Evolutionary conservation across 352 stramenopile species (phyloP).

Genomic region (Phytophthora pistaciae): DNA sequence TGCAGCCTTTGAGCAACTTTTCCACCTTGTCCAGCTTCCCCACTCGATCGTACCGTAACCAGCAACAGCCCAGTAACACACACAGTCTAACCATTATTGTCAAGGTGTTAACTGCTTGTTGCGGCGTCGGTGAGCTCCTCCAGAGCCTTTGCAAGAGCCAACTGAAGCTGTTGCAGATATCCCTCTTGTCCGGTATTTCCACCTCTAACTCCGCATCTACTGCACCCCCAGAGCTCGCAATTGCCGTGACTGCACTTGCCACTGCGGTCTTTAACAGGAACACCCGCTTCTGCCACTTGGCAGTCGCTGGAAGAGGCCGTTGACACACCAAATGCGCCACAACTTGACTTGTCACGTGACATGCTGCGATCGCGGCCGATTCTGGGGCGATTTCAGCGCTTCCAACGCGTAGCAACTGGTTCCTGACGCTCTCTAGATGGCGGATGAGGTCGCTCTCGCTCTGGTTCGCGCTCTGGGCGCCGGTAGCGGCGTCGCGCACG

Average conservation of each 20-base stretch:
- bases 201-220: constrained; percentile 7
- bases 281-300: constrained; percentile 34
- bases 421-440: constrained; percentile 19
- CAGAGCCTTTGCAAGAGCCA: constrained; percentile 26
- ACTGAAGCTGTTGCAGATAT: constrained; percentile 32
- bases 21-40: constrained; percentile 21
- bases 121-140: neutral
- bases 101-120: constrained; percentile 3
- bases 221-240: constrained; percentile 1
- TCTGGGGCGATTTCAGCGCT: constrained; percentile 3
- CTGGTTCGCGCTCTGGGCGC: constrained; percentile 11
- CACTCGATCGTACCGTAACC: constrained; percentile 39
- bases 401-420: constrained; percentile 20
- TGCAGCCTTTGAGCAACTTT: constrained; percentile 37
- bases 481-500: constrained; percentile 15
- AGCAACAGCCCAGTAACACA: constrained; percentile 42
- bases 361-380: constrained; percentile 23
- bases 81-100: constrained; percentile 30
- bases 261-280: constrained; percentile 36
- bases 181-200: constrained; percentile 11
- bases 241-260: constrained; percentile 10
- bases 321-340: constrained; percentile 27
- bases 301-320: constrained; percentile 21
- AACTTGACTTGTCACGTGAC: constrained; percentile 34
- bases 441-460: constrained; percentile 26